These are phyloP conservation scores for Cladosporium phlei DNA, from an alignment of 2,329 filamentous ascomycete species.

Conservation along the genomic window DNA sequence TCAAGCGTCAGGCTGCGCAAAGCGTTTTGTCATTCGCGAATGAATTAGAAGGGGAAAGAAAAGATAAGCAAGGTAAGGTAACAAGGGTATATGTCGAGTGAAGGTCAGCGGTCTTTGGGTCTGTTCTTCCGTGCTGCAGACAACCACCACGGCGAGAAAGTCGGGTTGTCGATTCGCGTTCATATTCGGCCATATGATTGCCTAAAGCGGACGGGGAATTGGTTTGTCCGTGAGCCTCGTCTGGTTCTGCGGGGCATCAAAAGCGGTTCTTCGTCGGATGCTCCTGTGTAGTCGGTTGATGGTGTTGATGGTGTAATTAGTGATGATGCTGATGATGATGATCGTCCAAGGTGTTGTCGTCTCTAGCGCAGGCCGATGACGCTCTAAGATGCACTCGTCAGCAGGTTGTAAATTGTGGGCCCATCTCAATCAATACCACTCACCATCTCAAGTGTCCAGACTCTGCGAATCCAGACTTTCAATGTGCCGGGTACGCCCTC, in stretches of 20 bases:
- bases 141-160: neutral
- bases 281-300: no score
- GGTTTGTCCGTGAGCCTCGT: no score
- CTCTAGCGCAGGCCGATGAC: slow-evolving; percentile 28
- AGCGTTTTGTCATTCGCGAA: slow-evolving; percentile 1
- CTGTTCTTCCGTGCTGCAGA: neutral
- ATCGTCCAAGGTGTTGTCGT: neutral
- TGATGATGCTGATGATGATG: neutral
- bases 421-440: slow-evolving; percentile 24
- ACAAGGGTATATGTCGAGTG: slow-evolving; percentile 14
- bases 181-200: no score
- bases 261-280: neutral
- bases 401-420: neutral
- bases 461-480: slow-evolving; percentile 96
- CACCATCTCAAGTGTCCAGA: slow-evolving; percentile 97
- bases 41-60: neutral
- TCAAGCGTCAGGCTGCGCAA: neutral
- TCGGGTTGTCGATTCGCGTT: neutral
- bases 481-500: slow-evolving; percentile 86
- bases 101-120: neutral
- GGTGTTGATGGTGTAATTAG: neutral
- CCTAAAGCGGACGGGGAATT: no score
- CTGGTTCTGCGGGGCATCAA: neutral
- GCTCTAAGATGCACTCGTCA: slow-evolving; percentile 19
- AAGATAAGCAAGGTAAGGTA: neutral